Percentiles rank a stretch among this genome's conserved stretches.
These are phyloP conservation scores for Claviceps spartinae DNA, from an alignment of 2,329 filamentous ascomycete genomes.

Conservation along the genomic window DNA sequence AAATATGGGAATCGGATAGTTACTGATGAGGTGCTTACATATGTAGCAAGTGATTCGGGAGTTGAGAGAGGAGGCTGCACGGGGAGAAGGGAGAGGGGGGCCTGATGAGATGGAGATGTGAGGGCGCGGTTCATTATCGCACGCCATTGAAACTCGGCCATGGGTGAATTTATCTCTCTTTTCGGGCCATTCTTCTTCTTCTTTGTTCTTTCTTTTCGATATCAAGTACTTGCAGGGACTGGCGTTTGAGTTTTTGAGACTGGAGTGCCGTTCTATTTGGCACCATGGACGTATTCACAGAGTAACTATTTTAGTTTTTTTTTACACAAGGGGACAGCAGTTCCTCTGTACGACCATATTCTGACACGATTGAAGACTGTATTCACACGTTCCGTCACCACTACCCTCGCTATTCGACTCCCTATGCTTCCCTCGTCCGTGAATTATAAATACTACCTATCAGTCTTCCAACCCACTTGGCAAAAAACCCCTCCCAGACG, in stretches of 20 bases:
- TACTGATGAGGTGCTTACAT: neutral
- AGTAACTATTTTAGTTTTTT: neutral
- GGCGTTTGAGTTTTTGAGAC: neutral
- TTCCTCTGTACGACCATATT: neutral
- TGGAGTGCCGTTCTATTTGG: neutral
- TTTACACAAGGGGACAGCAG: neutral
- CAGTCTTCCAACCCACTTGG: neutral
- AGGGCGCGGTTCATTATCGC: neutral
- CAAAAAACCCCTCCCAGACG: neutral
- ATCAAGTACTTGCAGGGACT: neutral
- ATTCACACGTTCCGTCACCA: neutral
- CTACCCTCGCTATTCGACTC: neutral
- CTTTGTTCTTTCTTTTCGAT: neutral
- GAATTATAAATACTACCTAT: neutral
- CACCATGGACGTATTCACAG: neutral
- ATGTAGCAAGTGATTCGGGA: conserved; percentile 45
- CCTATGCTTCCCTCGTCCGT: neutral
- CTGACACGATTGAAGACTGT: neutral
- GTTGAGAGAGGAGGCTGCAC: conserved; percentile 41
- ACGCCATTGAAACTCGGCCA: too few species aligned
- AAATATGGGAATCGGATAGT: too few species aligned
- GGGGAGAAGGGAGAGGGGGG: conserved; percentile 23
- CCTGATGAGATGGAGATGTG: neutral
- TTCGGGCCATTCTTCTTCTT: neutral
- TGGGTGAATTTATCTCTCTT: too few species aligned